Base-by-base conservation (phyloP, 306 rosid species). In the Vigna trinervia region DNA sequence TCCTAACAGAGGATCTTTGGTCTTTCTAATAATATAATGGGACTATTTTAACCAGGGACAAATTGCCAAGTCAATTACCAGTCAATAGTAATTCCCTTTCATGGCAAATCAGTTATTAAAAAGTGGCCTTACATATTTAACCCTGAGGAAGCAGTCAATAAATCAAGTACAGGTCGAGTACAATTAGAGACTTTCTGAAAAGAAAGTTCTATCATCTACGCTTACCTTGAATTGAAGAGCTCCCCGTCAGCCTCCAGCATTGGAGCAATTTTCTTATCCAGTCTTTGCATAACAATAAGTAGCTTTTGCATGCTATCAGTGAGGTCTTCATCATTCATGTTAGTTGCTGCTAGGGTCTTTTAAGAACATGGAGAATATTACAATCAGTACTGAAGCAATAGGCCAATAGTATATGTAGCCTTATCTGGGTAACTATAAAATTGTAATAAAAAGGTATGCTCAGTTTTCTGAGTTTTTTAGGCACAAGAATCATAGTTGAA, bases 311-410 rank as follows among this genome's bases (percentile, higher is more conserved):
- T 90, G 82, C 96, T 89, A 63, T 92, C 97, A 22, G 96, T 88
- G 70, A 95, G 97, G 54, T 92, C 94, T 56, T 92, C 91, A 84
- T 95, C 97, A 63, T 82, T 81, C 96, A 92, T 66, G 80, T 88
- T 87, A 74, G 99, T 92, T n/a, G 99, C 97, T 77, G 99, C 93
- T 73, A 89, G 92, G 78, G 97, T 95, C 99, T 95, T 88, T 39
- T 22, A 80, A 86, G 76, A 70, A 78, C 71, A 81, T 28, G 38
- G 66, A 75, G 71, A 82, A 63, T 47, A 1, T 60, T 57, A 43
- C 38, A 46, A 50, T 45, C 59, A 74, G 79, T 52, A 69, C 61
- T 43, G 57, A 71, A 78, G 57, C 59, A 63, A 60, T n/a, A 58
- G 15, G 36, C 9, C 61, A n/a, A 34, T 20, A 60, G n/a, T 59